These are phyloP conservation scores for Entomortierella parvispora DNA, from an alignment of 192 early-diverging fungal species.

Conservation along the genomic window DNA sequence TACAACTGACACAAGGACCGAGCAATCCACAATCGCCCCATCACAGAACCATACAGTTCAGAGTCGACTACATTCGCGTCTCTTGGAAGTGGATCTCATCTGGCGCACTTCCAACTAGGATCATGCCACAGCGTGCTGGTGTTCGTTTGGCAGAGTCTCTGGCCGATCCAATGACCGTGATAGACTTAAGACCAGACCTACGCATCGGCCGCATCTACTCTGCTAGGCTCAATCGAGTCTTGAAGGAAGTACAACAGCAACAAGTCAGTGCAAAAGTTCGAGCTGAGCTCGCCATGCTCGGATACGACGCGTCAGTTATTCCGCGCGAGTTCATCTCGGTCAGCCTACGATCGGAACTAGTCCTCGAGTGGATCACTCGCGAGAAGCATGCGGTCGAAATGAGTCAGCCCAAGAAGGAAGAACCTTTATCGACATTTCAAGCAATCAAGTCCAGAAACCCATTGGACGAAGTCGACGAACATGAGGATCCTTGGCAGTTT, in stretches of 20 bases:
- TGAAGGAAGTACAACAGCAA: conserved; percentile 14
- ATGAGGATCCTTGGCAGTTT: too few relatives aligned
- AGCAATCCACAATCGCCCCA: neutral
- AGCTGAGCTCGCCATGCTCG: conserved; percentile 23
- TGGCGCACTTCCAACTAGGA: conserved; percentile 5
- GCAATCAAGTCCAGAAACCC: neutral
- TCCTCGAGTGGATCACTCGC: conserved; percentile 32
- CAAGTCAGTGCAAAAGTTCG: conserved; percentile 12
- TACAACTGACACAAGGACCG: neutral
- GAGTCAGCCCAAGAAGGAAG: neutral
- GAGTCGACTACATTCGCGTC: conserved; percentile 37
- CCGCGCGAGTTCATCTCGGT: conserved; percentile 29
- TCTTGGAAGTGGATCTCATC: conserved; percentile 39
- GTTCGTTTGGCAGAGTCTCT: neutral
- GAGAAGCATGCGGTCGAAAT: too few relatives aligned
- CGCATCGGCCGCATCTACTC: conserved; percentile 41
- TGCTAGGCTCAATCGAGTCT: conserved; percentile 12
- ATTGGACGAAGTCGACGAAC: neutral
- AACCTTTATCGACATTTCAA: neutral
- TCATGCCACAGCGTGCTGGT: neutral
- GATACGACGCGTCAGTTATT: conserved; percentile 24
- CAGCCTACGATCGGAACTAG: conserved; percentile 22
- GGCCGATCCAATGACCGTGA: conserved; percentile 4
- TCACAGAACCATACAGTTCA: conserved; percentile 1
- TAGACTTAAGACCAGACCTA: conserved; percentile 14